Conservation (phyloP, 73 alveolate genomes). For the Paramecium sonneborni region DNA sequence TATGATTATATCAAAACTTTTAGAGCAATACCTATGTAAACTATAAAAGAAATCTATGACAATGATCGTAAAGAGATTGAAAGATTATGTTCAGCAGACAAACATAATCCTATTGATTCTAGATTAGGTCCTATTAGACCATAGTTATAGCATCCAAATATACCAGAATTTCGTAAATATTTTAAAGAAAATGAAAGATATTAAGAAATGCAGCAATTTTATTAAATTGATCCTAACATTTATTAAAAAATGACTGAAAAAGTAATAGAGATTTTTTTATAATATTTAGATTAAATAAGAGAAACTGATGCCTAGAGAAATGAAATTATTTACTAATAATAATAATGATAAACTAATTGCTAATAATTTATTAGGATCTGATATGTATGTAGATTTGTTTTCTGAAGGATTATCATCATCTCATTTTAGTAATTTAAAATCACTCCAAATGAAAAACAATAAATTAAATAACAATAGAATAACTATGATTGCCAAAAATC, state of each 20-base stretch:
- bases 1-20: background rate
- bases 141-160: background rate
- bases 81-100: background rate
- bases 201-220: conserved; percentile 14
- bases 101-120: background rate
- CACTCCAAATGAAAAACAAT: background rate
- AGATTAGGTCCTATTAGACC: conserved; percentile 50
- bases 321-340: background rate
- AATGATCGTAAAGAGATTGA: background rate
- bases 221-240: conserved; percentile 31
- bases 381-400: conserved; percentile 31
- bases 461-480: conserved; percentile 21
- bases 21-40: conserved; percentile 12
- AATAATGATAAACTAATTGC: conserved; percentile 2
- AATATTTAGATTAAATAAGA: background rate
- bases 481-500: background rate
- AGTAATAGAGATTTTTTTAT: background rate
- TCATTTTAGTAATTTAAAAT: background rate
- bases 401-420: conserved; percentile 42
- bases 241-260: conserved; percentile 18
- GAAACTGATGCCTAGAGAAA: conserved; percentile 6
- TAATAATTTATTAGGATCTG: conserved; percentile 36
- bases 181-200: conserved; percentile 25
- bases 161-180: conserved; percentile 21
- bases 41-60: conserved; percentile 21